These are phyloP conservation scores for Collybia mongolica DNA, from an alignment of 768 basidiomycete species.

Conservation along the genomic window DNA sequence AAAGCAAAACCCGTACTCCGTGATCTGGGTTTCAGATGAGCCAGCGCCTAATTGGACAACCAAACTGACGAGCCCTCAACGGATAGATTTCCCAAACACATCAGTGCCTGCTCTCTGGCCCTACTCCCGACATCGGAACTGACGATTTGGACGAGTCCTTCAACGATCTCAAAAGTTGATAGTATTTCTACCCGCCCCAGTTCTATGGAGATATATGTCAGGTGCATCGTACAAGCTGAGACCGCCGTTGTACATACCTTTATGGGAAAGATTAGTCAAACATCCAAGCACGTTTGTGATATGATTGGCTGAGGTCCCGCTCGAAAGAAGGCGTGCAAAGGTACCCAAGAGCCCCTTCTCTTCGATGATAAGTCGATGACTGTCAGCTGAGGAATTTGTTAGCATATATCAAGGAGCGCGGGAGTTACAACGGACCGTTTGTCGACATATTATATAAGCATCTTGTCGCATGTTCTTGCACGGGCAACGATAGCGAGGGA, in stretches of 20 bases:
- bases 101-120: constrained; percentile 12
- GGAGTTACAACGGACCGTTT: constrained; percentile 1
- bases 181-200: constrained; percentile 12
- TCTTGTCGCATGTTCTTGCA: constrained; percentile 12
- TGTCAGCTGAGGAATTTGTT: background rate
- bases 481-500: background rate
- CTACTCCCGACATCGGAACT: constrained; percentile 6
- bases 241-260: constrained; percentile 2
- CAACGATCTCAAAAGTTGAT: constrained; percentile 1
- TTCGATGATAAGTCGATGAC: constrained; percentile 7
- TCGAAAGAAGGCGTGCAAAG: constrained; percentile 8
- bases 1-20: constrained; percentile 6
- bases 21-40: constrained; percentile 3
- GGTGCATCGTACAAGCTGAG: background rate
- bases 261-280: constrained; percentile 15
- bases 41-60: background rate
- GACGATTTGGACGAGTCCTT: constrained; percentile 7
- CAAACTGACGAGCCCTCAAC: constrained; percentile 9
- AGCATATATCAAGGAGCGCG: background rate
- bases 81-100: constrained; percentile 15
- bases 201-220: constrained; percentile 1
- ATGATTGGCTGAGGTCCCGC: constrained; percentile 2
- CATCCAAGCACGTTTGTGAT: constrained; percentile 14
- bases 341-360: constrained; percentile 1
- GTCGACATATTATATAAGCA: constrained; percentile 18